Percentiles rank a stretch among this genome's conserved stretches.
Conservation (phyloP, 768 basidiomycete species). For the Sporobolomyces roseus region DNA sequence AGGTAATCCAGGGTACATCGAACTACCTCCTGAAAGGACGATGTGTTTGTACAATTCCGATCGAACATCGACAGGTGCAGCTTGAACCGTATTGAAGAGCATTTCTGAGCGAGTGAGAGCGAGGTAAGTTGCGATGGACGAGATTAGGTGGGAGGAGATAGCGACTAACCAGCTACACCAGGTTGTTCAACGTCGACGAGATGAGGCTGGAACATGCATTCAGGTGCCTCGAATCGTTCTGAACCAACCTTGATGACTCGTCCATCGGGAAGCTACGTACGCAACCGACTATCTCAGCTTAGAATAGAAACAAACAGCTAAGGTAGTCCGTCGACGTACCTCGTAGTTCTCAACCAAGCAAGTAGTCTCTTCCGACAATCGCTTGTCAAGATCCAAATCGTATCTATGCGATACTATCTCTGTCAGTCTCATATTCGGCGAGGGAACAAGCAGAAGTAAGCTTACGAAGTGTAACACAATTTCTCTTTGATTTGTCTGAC, state of each 20-base stretch:
- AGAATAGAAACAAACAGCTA: too few relatives aligned
- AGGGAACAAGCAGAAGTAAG: neutral
- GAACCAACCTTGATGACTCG: slow-evolving; percentile 95
- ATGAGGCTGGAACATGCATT: slow-evolving; percentile 99
- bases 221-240: slow-evolving; percentile 96
- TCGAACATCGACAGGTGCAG: slow-evolving; percentile 82
- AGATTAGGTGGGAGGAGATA: neutral
- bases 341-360: slow-evolving; percentile 94
- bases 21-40: slow-evolving; percentile 93
- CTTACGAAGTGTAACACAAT: slow-evolving; percentile 90
- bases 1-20: slow-evolving; percentile 98
- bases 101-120: slow-evolving; percentile 62
- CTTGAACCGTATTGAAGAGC: slow-evolving; percentile 92
- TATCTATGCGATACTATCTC: slow-evolving; percentile 57
- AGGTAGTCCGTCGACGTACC: too few relatives aligned
- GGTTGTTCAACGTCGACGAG: slow-evolving; percentile 95
- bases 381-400: slow-evolving; percentile 91
- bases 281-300: too few relatives aligned
- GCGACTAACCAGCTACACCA: slow-evolving; percentile 74
- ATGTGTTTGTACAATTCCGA: slow-evolving; percentile 94
- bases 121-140: neutral
- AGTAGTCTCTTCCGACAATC: slow-evolving; percentile 91
- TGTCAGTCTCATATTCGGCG: neutral
- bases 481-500: slow-evolving; percentile 99
- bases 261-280: slow-evolving; percentile 78